A percentile compares a stretch with the other conserved stretches of the same genome.
These are phyloP conservation scores for Emergomyces orientalis DNA, from an alignment of 2,329 filamentous ascomycete genomes.

Conservation along the genomic window DNA sequence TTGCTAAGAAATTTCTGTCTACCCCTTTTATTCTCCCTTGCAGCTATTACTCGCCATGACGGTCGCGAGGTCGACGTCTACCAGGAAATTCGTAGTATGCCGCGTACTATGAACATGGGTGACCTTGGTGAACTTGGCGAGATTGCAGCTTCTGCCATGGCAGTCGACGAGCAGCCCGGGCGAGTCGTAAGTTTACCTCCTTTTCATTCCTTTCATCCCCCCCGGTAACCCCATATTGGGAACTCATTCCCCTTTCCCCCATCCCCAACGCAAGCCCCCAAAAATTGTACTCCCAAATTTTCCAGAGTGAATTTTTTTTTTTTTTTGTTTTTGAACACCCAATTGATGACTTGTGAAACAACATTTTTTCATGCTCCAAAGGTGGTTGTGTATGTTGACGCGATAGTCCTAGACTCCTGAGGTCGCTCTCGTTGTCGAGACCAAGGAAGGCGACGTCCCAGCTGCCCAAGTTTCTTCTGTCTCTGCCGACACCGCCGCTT, in stretches of 20 bases:
- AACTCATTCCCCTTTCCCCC: not conserved
- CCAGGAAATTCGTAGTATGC: not conserved
- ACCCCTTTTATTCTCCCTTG: not conserved
- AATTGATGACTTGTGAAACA: not conserved
- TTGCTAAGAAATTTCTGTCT: slow-evolving; percentile 1
- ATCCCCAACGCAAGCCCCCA: not conserved
- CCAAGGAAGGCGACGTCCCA: not conserved
- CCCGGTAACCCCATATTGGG: too few relatives aligned
- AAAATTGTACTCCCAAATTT: not conserved
- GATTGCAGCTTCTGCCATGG: not conserved
- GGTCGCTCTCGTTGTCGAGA: not conserved
- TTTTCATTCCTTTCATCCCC: too few relatives aligned
- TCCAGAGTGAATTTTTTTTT: not conserved
- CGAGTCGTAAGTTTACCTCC: not conserved
- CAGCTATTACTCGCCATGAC: not conserved
- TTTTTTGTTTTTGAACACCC: not conserved
- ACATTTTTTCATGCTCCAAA: not conserved
- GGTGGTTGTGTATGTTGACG: slow-evolving; percentile 4
- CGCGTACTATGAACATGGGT: not conserved
- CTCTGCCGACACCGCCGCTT: not conserved
- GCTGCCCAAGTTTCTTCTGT: not conserved
- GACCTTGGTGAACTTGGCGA: not conserved
- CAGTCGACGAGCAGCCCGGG: not conserved
- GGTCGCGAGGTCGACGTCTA: not conserved
- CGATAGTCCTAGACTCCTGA: not conserved